Evolutionary conservation across 2,329 filamentous ascomycete genomes (phyloP).

Genomic region (Phyllosticta citrichinensis): DNA sequence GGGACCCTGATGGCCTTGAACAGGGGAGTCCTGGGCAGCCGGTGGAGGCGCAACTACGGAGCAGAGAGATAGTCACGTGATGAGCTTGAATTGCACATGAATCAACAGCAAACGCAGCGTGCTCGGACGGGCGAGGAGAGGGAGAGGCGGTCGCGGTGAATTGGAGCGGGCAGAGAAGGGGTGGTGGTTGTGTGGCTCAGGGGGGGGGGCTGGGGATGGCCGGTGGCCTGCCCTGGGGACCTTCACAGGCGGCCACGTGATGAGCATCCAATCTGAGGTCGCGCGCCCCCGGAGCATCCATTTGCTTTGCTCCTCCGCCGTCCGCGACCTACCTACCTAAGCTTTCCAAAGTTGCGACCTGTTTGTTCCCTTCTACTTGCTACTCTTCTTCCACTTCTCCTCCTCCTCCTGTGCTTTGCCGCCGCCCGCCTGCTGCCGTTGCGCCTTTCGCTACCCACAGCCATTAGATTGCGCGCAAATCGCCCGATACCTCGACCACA

Average conservation of each 20-base stretch:
- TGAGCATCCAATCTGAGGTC: too few relatives aligned
- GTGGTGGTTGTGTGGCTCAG: neutral
- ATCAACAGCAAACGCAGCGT: neutral
- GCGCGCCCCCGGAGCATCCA: neutral
- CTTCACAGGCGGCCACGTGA: too few relatives aligned
- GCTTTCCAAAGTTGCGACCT: constrained; percentile 6
- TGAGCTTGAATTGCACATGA: neutral
- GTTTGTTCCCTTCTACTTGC: constrained; percentile 4
- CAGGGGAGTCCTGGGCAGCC: neutral
- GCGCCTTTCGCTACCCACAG: constrained; percentile 7
- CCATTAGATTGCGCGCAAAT: constrained; percentile 11
- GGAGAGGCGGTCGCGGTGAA: neutral
- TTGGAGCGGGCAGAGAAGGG: neutral
- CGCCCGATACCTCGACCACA: constrained; percentile 8
- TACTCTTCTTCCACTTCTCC: neutral
- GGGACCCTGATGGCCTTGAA: neutral
- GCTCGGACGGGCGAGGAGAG: neutral
- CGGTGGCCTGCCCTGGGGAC: neutral
- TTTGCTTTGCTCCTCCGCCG: neutral
- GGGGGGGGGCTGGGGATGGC: neutral
- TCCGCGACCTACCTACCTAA: neutral
- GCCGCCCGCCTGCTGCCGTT: neutral
- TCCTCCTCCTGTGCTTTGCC: constrained; percentile 5
- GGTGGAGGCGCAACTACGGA: too few relatives aligned
- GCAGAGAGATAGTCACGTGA: neutral